A percentile compares a stretch with the other conserved stretches of the same genome.
phyloP scores from a whole-genome alignment of 1,139 yeast species.

The Saccharomycopsis phalli region DNA sequence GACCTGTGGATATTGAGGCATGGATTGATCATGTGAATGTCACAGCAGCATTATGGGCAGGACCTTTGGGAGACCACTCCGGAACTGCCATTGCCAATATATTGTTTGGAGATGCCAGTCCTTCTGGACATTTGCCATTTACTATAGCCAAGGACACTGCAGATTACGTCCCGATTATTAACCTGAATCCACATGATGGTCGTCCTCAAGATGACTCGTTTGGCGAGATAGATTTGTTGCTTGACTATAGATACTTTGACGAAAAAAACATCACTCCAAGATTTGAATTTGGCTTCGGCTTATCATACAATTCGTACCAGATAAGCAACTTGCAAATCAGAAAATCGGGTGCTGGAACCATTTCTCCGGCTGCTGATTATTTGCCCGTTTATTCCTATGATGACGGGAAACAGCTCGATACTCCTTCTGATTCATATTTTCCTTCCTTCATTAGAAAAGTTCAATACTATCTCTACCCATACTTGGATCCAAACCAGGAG shows the following conservation, averaged over 20 bases:
- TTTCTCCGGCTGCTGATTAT: conserved; percentile 43
- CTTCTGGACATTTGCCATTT: conserved; percentile 55
- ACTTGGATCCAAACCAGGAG: conserved; percentile 35
- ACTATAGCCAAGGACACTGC: conserved; percentile 48
- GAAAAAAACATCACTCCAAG: conserved; percentile 47
- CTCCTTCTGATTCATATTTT: conserved; percentile 46
- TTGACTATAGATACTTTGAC: conserved; percentile 49
- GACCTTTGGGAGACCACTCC: conserved; percentile 51
- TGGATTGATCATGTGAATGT: conserved; percentile 52
- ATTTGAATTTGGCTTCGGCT: conserved; percentile 54
- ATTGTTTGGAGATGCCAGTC: conserved; percentile 51
- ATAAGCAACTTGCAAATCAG: conserved; percentile 33
- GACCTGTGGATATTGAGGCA: conserved; percentile 49
- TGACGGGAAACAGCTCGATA: conserved; percentile 39
- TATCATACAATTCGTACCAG: conserved; percentile 44
- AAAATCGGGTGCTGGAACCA: conserved; percentile 39
- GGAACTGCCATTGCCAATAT: conserved; percentile 41
- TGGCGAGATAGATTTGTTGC: conserved; percentile 34
- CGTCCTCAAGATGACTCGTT: conserved; percentile 40
- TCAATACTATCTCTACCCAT: conserved; percentile 45
- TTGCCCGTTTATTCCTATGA: conserved; percentile 32
- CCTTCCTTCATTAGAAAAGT: conserved; percentile 44
- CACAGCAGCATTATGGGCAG: conserved; percentile 45
- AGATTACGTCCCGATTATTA: conserved; percentile 44
- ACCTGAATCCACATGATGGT: conserved; percentile 31